These are phyloP conservation scores for Boletus semigastroideus DNA, from an alignment of 1,284 basidiomycete species.

Conservation along the genomic window DNA sequence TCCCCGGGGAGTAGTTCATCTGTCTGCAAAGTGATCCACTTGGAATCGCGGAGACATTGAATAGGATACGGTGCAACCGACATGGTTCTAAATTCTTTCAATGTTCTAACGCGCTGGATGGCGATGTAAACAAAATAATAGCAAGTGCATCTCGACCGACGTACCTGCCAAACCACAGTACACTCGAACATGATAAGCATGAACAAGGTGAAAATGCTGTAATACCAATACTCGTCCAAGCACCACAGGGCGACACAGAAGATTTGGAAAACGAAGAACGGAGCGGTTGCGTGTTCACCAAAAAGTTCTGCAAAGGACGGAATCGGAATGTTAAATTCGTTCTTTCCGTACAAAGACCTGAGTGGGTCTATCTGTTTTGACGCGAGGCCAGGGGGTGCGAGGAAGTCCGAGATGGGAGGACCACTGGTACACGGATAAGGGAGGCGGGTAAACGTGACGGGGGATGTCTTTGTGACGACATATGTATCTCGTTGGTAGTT, in stretches of 20 bases:
- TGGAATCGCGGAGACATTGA: conserved; percentile 73
- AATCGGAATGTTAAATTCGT: conserved; percentile 94
- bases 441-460: conserved; percentile 75
- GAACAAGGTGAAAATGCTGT: conserved; percentile 93
- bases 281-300: conserved; percentile 88
- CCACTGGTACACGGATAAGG: conserved; percentile 85
- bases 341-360: conserved; percentile 76
- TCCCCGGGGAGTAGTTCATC: conserved; percentile 90
- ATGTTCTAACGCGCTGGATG: conserved; percentile 76
- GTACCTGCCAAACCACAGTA: conserved; percentile 93
- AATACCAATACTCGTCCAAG: conserved; percentile 98
- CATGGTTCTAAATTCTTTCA: conserved; percentile 96
- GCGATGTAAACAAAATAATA: conserved; percentile 9
- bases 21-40: conserved; percentile 79
- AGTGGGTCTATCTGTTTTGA: conserved; percentile 46
- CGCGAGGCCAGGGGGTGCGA: conserved; percentile 49
- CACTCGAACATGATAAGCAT: conserved; percentile 97
- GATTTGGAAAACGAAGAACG: conserved; percentile 95
- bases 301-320: conserved; percentile 90
- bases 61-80: conserved; percentile 87
- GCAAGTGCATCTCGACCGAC: conserved; percentile 23
- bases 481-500: conserved; percentile 97
- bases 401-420: conserved; percentile 73
- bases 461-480: conserved; percentile 60
- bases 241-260: conserved; percentile 97